Conservation (phyloP, 495 filamentous ascomycete genomes). For the Halenospora varia region DNA sequence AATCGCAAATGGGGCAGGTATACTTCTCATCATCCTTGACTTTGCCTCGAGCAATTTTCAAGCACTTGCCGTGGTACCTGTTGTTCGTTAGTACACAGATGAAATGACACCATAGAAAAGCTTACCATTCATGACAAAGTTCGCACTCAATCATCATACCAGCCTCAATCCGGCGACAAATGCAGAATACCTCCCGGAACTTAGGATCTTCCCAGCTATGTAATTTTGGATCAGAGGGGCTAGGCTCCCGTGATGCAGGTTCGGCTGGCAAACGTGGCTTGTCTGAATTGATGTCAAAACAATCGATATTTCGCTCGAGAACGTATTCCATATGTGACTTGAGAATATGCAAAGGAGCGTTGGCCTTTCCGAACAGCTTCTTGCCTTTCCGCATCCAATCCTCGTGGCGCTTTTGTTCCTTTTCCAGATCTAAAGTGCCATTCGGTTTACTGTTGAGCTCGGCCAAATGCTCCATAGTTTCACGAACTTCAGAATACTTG, state of each 20-base stretch:
- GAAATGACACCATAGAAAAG: conserved; percentile 14
- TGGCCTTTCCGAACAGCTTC: conserved; percentile 97
- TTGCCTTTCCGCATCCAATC: conserved; percentile 99
- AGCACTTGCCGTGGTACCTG: conserved; percentile 96
- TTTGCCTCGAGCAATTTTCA: conserved; percentile 96
- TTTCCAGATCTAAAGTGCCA: conserved; percentile 89
- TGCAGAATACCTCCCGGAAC: conserved; percentile 87
- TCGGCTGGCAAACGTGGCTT: conserved; percentile 87
- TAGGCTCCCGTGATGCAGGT: conserved; percentile 81
- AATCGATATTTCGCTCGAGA: conserved; percentile 77
- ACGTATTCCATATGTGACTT: conserved; percentile 94
- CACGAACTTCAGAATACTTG: conserved; percentile 84
- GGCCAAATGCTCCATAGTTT: conserved; percentile 80
- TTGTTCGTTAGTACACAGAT: conserved; percentile 7
- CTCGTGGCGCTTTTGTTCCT: conserved; percentile 91
- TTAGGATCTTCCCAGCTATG: conserved; percentile 45
- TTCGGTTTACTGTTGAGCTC: conserved; percentile 87
- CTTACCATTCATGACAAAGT: conserved; percentile 93
- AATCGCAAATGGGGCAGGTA: conserved; percentile 97
- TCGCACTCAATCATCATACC: conserved; percentile 99
- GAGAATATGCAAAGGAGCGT: conserved; percentile 92
- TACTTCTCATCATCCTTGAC: conserved; percentile 98
- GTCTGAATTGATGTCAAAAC: conserved; percentile 85
- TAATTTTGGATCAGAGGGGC: conserved; percentile 55
- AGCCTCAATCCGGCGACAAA: conserved; percentile 87